Percentiles rank a stretch among this genome's conserved stretches.
Evolutionary conservation across 208 protist species (phyloP).

Genomic region (Leishmania arabica): DNA sequence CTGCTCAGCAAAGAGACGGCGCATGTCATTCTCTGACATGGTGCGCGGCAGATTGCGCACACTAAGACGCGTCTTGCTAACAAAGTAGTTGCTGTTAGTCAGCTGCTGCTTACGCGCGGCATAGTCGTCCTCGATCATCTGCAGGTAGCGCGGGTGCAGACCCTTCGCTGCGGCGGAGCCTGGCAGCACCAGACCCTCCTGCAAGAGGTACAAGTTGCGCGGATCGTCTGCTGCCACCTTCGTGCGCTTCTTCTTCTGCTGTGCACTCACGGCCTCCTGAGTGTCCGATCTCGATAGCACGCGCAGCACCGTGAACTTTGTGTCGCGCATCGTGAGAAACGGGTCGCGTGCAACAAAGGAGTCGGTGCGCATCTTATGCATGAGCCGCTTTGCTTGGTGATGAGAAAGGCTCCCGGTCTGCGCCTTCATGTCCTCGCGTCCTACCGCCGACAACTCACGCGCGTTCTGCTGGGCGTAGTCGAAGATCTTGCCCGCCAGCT

Average conservation of each 20-base stretch:
- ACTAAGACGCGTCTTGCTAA: constrained; percentile 90
- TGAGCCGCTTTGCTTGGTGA: constrained; percentile 77
- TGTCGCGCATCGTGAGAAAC: constrained; percentile 85
- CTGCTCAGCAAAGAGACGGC: constrained; percentile 73
- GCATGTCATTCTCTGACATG: constrained; percentile 89
- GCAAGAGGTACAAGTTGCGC: constrained; percentile 86
- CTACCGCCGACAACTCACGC: constrained; percentile 72
- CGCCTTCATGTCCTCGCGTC: constrained; percentile 64
- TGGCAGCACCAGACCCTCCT: constrained; percentile 85
- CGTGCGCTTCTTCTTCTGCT: constrained; percentile 89
- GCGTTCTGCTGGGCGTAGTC: constrained; percentile 86
- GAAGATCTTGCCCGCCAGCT: constrained; percentile 77
- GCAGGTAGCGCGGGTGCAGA: constrained; percentile 79
- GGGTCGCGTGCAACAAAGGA: constrained; percentile 71
- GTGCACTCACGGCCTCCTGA: constrained; percentile 69
- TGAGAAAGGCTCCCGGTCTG: constrained; percentile 81
- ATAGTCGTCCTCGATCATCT: constrained; percentile 90
- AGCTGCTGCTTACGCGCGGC: constrained; percentile 84
- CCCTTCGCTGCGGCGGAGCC: constrained; percentile 76
- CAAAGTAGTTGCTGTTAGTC: constrained; percentile 90
- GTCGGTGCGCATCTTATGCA: constrained; percentile 79
- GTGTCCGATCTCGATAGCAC: constrained; percentile 84
- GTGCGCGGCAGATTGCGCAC: constrained; percentile 91
- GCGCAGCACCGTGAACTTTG: constrained; percentile 82
- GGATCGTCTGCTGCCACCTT: constrained; percentile 91